phyloP scores from a whole-genome alignment of 2,329 filamentous ascomycete genomes.

The Diaporthe sp. region DNA sequence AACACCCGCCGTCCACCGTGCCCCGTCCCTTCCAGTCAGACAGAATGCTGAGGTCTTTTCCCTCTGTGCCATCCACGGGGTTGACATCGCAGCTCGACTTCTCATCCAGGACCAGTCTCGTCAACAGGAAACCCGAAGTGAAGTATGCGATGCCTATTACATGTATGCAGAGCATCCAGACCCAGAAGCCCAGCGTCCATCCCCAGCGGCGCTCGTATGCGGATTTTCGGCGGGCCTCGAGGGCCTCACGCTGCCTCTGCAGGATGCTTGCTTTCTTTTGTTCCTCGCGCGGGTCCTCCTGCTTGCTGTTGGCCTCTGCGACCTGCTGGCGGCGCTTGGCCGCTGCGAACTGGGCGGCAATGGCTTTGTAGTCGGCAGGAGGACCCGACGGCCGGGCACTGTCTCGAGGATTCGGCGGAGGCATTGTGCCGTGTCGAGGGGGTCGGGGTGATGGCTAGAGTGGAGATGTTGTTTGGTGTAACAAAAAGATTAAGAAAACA shows the following conservation, averaged over 20 bases:
- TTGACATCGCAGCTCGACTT: conserved; percentile 73
- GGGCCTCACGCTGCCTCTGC: conserved; percentile 56
- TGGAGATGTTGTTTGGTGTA: not conserved
- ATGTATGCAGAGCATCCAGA: conserved; percentile 79
- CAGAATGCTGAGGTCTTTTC: conserved; percentile 49
- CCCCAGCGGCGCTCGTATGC: conserved; percentile 64
- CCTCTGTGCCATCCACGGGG: conserved; percentile 62
- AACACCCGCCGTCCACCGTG: conserved; percentile 78
- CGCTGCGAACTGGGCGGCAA: conserved; percentile 63
- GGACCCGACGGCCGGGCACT: conserved; percentile 40
- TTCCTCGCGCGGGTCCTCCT: conserved; percentile 35
- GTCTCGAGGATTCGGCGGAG: conserved; percentile 39
- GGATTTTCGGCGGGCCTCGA: conserved; percentile 59
- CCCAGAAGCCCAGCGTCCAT: conserved; percentile 75
- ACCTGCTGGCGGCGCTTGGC: conserved; percentile 62
- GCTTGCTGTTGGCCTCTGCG: conserved; percentile 48
- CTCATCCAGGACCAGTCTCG: conserved; percentile 81
- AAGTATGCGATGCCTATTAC: conserved; percentile 88
- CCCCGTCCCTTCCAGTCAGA: conserved; percentile 53
- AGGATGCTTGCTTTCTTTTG: conserved; percentile 50
- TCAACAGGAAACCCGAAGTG: conserved; percentile 93
- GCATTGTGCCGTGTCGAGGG: conserved; percentile 39
- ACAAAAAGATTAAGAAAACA: conserved; percentile 28
- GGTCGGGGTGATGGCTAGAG: not conserved
- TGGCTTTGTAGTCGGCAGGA: conserved; percentile 60